phyloP scores from a whole-genome alignment of 116 monocot species.

The Dioscorea cayenensis region DNA sequence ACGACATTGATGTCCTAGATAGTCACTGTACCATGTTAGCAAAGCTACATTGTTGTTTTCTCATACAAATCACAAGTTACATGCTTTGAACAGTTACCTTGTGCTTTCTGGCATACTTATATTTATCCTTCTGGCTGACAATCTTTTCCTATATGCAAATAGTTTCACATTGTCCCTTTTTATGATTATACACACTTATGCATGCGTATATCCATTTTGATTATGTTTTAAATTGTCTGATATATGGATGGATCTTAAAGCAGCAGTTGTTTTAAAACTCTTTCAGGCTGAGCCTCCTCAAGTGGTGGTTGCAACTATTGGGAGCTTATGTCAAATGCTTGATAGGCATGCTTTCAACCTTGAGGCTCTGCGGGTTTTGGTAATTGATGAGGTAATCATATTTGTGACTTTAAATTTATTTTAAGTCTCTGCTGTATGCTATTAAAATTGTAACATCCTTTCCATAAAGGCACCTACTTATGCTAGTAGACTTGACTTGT shows the following conservation, averaged over 20 bases:
- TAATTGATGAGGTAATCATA: conserved; percentile 86
- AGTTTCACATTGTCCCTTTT: too few species aligned
- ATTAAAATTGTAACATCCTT: neutral
- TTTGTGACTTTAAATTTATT: neutral
- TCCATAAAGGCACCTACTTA: neutral
- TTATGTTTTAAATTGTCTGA: too few species aligned
- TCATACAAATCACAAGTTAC: too few species aligned
- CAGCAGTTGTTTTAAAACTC: neutral
- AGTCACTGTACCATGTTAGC: too few species aligned
- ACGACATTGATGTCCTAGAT: too few species aligned
- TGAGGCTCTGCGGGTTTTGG: conserved; percentile 63
- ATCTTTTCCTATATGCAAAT: too few species aligned
- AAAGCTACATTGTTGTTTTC: too few species aligned
- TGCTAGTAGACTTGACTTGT: neutral
- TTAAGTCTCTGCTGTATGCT: neutral
- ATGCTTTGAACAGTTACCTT: too few species aligned
- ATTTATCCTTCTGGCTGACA: too few species aligned
- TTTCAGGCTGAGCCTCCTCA: conserved; percentile 94
- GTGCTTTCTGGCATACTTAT: too few species aligned
- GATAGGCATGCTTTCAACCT: conserved; percentile 73
- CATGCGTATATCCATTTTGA: too few species aligned
- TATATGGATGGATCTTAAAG: neutral
- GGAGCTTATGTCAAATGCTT: conserved; percentile 84
- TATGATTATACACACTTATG: too few species aligned
- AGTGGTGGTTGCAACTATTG: conserved; percentile 82